Evolutionary conservation across 192 early-diverging fungal species (phyloP), one percentile per base, ranked within the genome.

Genomic region (Dispira parvispora): DNA sequence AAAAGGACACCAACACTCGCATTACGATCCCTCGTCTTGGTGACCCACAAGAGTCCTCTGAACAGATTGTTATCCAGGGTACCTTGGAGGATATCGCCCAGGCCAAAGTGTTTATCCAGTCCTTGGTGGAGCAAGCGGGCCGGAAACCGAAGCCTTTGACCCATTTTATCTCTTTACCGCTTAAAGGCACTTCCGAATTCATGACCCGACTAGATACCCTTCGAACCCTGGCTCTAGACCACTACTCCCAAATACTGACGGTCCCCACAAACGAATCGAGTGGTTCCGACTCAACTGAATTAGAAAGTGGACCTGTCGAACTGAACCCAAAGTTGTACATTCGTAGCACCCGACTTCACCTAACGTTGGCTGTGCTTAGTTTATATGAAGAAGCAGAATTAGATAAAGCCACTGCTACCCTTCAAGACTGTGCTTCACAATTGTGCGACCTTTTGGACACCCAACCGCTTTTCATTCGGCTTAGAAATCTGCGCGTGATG

Each of bases 151-250:
- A 16, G 4, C 4, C 47, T 2, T 49, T 49, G 16, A 60, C 57
- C 5, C 57, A 60, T 21, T 60, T 60, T 27, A 60, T 60, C 4
- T 60, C 27, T 18, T 14, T 60, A 16, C 57, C 57, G 57, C 32
- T 60, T 10, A 60, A 60, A 27, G 25, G 42, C 14, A 4, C 32
- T 38, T 2, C 11, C 32, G 9, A 28, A 10, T 13, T 60, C 12
- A 16, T 12, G 12, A 16, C 18, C 27, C 18, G 42, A 12, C 13
- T 60, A 11, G 14, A 14, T 18, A 13, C 13, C 2, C 42, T 60
- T 13, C 25, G 57, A 14, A 43, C 26, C 16, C 21, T 18, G 14
- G 57, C 57, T 8, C 57, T 42, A 21, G 14, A 55, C 53, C 11
- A 13, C 2, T 55, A 55, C 53, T 8, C 25, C 57, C 18, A 42